These are phyloP conservation scores for Colletotrichum chrysophilum DNA, from an alignment of 2,329 filamentous ascomycete species.

Conservation along the genomic window DNA sequence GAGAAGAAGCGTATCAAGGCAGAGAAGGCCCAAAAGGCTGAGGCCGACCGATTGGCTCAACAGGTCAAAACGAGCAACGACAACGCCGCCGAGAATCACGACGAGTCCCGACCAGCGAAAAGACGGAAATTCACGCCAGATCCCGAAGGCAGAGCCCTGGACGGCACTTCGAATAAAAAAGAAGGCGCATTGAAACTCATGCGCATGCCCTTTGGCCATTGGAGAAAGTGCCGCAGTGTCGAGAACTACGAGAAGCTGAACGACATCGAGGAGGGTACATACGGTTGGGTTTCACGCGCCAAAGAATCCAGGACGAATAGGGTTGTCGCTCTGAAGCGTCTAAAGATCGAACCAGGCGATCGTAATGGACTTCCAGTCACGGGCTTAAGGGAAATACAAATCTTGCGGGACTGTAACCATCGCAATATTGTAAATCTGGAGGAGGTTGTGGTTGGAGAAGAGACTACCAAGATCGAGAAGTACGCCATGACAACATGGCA, in stretches of 20 bases:
- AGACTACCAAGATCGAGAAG: constrained; percentile 59
- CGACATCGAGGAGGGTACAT: constrained; percentile 96
- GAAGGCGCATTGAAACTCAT: constrained; percentile 62
- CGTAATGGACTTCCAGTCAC: constrained; percentile 83
- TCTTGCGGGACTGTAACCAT: constrained; percentile 80
- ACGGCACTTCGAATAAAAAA: constrained; percentile 25
- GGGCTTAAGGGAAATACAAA: constrained; percentile 91
- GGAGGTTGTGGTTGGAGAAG: constrained; percentile 83
- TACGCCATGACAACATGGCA: constrained; percentile 41
- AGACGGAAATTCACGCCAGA: constrained; percentile 65
- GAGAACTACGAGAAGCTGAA: constrained; percentile 93
- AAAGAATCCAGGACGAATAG: constrained; percentile 74
- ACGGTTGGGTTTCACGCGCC: constrained; percentile 91
- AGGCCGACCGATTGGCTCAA: constrained; percentile 48
- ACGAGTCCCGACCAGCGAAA: constrained; percentile 59
- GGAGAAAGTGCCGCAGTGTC: constrained; percentile 76
- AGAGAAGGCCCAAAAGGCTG: constrained; percentile 76
- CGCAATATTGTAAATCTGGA: constrained; percentile 81
- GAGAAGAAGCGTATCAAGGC: constrained; percentile 85
- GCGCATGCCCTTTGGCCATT: constrained; percentile 71
- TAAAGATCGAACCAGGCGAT: constrained; percentile 86
- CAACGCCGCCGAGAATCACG: constrained; percentile 29
- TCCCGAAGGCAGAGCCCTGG: constrained; percentile 21
- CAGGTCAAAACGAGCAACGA: constrained; percentile 11
- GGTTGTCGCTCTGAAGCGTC: constrained; percentile 89